These are phyloP conservation scores for Ceratobasidium sp. DNA, from an alignment of 1,284 basidiomycete genomes.

Conservation along the genomic window DNA sequence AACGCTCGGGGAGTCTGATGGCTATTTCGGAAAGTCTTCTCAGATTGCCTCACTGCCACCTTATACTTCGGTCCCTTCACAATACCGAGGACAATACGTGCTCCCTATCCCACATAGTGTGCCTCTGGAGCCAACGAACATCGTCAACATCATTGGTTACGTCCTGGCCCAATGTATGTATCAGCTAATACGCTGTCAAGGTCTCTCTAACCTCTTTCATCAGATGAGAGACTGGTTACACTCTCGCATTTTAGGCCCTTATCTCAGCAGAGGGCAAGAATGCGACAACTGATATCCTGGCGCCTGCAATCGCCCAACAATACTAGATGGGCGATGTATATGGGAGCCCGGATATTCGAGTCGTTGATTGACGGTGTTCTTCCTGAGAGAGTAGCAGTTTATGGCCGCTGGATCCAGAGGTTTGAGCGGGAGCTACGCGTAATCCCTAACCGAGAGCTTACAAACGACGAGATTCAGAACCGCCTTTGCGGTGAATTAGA, in stretches of 20 bases:
- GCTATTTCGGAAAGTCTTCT: not conserved
- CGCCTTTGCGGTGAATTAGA: not conserved
- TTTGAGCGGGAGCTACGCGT: not conserved
- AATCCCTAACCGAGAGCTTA: not conserved
- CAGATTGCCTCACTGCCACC: not conserved
- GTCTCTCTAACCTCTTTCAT: not conserved
- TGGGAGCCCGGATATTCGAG: not conserved
- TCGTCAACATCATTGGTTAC: not conserved
- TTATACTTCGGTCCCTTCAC: not conserved
- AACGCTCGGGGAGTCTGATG: not conserved
- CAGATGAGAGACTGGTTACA: not conserved
- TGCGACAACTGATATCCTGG: not conserved
- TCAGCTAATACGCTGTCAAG: not conserved
- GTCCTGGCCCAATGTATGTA: not conserved
- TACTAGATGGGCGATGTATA: not conserved
- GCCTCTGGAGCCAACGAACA: not conserved
- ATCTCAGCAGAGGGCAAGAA: not conserved
- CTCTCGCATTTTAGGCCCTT: slow-evolving; percentile 8
- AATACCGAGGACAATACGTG: not conserved
- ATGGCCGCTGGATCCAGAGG: not conserved
- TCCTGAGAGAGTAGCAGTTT: not conserved
- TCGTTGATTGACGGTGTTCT: not conserved
- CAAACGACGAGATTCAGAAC: not conserved
- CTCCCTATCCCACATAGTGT: not conserved
- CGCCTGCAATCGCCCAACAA: not conserved